A percentile compares a stretch with the other conserved stretches of the same genome.
Evolutionary conservation across 371 early-diverging fungal genomes (phyloP).

Genomic region (Syncephalastrum racemosum): DNA sequence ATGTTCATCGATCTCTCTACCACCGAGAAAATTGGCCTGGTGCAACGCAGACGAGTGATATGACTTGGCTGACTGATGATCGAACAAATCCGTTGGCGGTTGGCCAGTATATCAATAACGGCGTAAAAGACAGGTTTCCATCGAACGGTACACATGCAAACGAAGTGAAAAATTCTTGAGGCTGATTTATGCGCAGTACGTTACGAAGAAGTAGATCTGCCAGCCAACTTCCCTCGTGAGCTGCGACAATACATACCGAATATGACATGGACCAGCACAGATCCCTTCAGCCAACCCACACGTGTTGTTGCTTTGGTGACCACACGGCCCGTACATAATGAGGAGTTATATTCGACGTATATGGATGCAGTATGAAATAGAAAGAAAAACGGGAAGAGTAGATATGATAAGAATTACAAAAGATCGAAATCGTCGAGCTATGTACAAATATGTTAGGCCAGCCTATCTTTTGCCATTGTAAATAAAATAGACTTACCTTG

Average conservation of each 20-base stretch:
- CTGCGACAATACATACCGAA: slow-evolving; percentile 54
- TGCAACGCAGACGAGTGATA: slow-evolving; percentile 49
- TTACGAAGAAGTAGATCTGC: slow-evolving; percentile 56
- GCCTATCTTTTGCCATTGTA: not conserved
- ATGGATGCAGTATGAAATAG: slow-evolving; percentile 34
- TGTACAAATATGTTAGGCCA: not conserved
- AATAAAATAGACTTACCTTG: slow-evolving; percentile 59
- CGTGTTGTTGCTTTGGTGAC: slow-evolving; percentile 46
- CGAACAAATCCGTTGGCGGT: slow-evolving; percentile 52
- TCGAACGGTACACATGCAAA: slow-evolving; percentile 35
- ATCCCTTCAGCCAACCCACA: slow-evolving; percentile 11
- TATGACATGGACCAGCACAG: slow-evolving; percentile 30
- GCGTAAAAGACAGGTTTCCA: slow-evolving; percentile 16
- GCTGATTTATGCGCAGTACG: slow-evolving; percentile 26
- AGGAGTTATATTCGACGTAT: slow-evolving; percentile 58
- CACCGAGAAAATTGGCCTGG: slow-evolving; percentile 60
- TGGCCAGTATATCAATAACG: slow-evolving; percentile 61
- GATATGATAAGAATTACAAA: slow-evolving; percentile 39
- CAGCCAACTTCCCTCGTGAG: slow-evolving; percentile 35
- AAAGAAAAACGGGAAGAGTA: slow-evolving; percentile 2
- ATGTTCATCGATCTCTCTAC: slow-evolving; percentile 44
- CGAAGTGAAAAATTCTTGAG: not conserved
- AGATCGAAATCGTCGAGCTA: slow-evolving; percentile 72
- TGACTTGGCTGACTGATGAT: slow-evolving; percentile 45
- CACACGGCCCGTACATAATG: slow-evolving; percentile 34